These are phyloP conservation scores for Phytophthora crassamura DNA, from an alignment of 352 stramenopile genomes.

Conservation along the genomic window DNA sequence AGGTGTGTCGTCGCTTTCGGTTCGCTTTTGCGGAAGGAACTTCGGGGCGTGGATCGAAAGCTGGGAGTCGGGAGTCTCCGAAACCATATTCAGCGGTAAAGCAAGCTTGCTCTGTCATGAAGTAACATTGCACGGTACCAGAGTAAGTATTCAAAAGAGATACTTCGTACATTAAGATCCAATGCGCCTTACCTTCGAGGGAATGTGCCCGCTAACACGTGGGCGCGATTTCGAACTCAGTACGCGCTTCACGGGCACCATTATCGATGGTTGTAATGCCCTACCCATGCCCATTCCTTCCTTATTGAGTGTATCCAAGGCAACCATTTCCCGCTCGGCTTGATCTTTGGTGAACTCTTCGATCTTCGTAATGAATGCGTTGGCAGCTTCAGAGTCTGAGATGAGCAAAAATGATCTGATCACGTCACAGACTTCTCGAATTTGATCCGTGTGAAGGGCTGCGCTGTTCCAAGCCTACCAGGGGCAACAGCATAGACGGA, in stretches of 20 bases:
- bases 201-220: conserved; percentile 29
- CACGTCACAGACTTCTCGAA: conserved; percentile 51
- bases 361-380: conserved; percentile 44
- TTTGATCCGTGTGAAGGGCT: conserved; percentile 49
- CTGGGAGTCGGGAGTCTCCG: conserved; percentile 24
- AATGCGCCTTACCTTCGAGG: conserved; percentile 29
- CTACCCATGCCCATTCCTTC: conserved; percentile 43
- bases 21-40: conserved; percentile 41
- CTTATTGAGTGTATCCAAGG: conserved; percentile 46
- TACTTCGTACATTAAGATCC: background rate
- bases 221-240: conserved; percentile 30
- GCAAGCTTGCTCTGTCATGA: conserved; percentile 30
- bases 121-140: background rate
- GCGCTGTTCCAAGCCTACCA: conserved; percentile 73
- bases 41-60: conserved; percentile 31
- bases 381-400: conserved; percentile 26
- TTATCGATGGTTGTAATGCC: conserved; percentile 30
- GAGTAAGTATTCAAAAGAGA: no score
- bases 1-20: conserved; percentile 36
- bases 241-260: conserved; percentile 34
- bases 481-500: conserved; percentile 10
- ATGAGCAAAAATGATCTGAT: conserved; percentile 48
- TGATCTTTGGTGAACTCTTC: conserved; percentile 44
- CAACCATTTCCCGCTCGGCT: conserved; percentile 45
- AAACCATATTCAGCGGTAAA: background rate